Evolutionary conservation across 495 filamentous ascomycete genomes (phyloP).

Genomic region (Oleoguttula mirabilis): DNA sequence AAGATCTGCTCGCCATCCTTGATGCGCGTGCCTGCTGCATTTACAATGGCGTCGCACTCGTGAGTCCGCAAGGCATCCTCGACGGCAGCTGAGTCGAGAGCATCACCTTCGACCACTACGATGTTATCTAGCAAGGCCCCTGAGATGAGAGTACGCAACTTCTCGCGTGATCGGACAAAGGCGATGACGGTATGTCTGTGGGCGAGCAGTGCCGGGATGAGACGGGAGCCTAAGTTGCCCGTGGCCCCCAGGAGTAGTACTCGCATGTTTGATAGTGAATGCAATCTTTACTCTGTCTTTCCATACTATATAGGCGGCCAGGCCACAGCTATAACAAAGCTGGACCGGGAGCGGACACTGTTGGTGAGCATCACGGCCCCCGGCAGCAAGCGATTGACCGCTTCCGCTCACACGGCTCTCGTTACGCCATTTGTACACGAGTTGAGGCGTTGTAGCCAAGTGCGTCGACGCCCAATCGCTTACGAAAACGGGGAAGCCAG

Average conservation of each 20-base stretch:
- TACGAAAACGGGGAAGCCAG: no score
- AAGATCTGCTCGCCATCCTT: constrained; percentile 12
- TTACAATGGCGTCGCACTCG: not conserved
- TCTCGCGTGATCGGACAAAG: constrained; percentile 30
- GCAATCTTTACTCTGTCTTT: no score
- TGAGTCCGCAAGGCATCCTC: not conserved
- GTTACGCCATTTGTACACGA: no score
- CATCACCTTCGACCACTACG: not conserved
- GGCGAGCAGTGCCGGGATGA: constrained; percentile 31
- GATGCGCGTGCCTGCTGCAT: not conserved
- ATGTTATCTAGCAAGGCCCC: not conserved
- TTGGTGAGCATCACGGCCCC: no score
- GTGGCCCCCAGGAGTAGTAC: constrained; percentile 36
- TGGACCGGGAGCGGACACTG: no score
- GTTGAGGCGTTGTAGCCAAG: no score
- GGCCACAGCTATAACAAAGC: no score
- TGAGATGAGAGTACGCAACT: constrained; percentile 24
- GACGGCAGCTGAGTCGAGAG: not conserved
- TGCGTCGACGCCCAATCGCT: no score
- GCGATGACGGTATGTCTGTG: constrained; percentile 31
- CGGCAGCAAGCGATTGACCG: no score
- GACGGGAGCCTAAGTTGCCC: constrained; percentile 33
- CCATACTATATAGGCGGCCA: no score
- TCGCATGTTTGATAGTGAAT: constrained; percentile 30
- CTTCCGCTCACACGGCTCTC: no score